A percentile compares a stretch with the other conserved stretches of the same genome.
Conservation (phyloP, 164 flowering plant species). For the Houttuynia cordata region DNA sequence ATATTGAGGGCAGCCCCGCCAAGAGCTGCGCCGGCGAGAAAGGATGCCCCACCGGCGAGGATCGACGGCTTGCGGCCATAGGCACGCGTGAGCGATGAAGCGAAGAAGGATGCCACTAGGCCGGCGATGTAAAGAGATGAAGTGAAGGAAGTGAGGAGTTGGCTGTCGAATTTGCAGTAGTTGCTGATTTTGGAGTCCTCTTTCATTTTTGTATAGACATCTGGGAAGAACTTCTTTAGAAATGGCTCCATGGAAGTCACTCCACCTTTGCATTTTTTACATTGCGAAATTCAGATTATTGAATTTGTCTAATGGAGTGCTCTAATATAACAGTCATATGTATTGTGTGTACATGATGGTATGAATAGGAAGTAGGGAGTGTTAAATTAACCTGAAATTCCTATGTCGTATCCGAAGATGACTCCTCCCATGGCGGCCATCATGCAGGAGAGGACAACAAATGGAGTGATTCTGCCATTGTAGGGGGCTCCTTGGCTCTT, state of each 20-base stretch:
- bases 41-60: conserved; percentile 38
- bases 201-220: conserved; percentile 32
- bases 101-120: conserved; percentile 35
- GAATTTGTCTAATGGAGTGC: too few species aligned
- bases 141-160: conserved; percentile 47
- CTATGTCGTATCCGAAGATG: too few species aligned
- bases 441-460: too few species aligned
- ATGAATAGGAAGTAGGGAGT: not conserved
- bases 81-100: conserved; percentile 31
- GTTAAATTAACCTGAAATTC: too few species aligned
- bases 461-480: too few species aligned
- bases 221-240: conserved; percentile 52
- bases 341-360: too few species aligned
- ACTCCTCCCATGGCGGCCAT: too few species aligned
- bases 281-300: not conserved
- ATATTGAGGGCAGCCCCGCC: conserved; percentile 43
- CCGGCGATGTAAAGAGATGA: conserved; percentile 64
- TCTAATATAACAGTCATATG: too few species aligned
- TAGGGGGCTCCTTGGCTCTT: too few species aligned
- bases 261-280: conserved; percentile 37
- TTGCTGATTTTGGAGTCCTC: too few species aligned
- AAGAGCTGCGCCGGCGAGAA: conserved; percentile 45
- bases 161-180: too few species aligned
- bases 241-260: conserved; percentile 74
- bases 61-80: too few species aligned